Evolutionary conservation across 2,329 filamentous ascomycete genomes (phyloP).

Genomic region (Colletotrichum caudatum): DNA sequence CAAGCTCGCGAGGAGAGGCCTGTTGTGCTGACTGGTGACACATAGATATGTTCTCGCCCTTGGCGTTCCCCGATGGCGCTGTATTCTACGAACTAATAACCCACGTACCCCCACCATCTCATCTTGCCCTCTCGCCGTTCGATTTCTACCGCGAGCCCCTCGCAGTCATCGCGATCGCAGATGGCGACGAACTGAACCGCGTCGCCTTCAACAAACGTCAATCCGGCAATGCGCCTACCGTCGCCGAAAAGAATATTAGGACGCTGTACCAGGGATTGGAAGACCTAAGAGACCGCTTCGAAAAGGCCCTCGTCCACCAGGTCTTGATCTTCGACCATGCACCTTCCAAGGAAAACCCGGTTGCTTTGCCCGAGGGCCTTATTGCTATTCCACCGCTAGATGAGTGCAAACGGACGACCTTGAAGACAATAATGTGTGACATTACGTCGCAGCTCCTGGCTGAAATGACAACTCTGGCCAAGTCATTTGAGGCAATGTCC

Average conservation of each 20-base stretch:
- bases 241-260: constrained; percentile 68
- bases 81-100: constrained; percentile 91
- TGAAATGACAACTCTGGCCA: constrained; percentile 80
- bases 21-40: constrained; percentile 21
- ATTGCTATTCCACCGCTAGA: constrained; percentile 76
- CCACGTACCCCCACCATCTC: constrained; percentile 81
- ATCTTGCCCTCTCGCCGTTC: constrained; percentile 85
- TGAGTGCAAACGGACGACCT: constrained; percentile 79
- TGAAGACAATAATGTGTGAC: constrained; percentile 84
- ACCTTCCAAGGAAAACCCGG: constrained; percentile 58
- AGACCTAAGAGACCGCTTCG: constrained; percentile 77
- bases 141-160: constrained; percentile 90
- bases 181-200: constrained; percentile 77
- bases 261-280: constrained; percentile 76
- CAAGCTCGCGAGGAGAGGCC: neutral
- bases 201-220: constrained; percentile 65
- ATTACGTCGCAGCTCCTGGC: constrained; percentile 79
- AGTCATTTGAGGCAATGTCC: constrained; percentile 77
- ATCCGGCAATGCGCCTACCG: constrained; percentile 63
- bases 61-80: constrained; percentile 86
- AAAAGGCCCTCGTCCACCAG: constrained; percentile 81
- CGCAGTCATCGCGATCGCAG: constrained; percentile 85
- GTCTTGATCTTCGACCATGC: constrained; percentile 83
- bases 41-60: constrained; percentile 91
- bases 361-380: constrained; percentile 75